Conservation (phyloP, 2,329 filamentous ascomycete species). For the Calonectria montana region DNA sequence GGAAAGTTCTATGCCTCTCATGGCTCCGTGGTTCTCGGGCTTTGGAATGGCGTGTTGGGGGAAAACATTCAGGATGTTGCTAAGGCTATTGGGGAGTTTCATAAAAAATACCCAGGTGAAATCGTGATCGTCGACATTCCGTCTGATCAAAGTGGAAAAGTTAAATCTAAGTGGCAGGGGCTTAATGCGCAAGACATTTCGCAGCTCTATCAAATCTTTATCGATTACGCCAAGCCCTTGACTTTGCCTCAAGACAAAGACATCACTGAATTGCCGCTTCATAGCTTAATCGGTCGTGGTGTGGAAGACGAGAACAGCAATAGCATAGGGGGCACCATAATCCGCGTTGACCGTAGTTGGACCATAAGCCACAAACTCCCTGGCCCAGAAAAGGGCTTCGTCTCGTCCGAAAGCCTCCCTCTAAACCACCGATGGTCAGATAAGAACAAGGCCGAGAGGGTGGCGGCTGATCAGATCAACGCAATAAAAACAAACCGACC, state of each 20-base stretch:
- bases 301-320: not conserved
- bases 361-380: constrained; percentile 32
- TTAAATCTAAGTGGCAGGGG: not conserved
- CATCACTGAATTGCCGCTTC: constrained; percentile 40
- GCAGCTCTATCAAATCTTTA: constrained; percentile 38
- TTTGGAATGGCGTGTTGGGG: constrained; percentile 41
- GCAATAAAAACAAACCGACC: constrained; percentile 25
- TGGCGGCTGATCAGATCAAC: constrained; percentile 38
- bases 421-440: constrained; percentile 39
- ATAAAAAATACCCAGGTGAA: constrained; percentile 44
- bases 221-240: constrained; percentile 34
- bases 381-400: constrained; percentile 42
- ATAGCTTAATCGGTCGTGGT: constrained; percentile 37
- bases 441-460: not conserved
- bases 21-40: constrained; percentile 20
- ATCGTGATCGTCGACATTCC: constrained; percentile 49
- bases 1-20: constrained; percentile 35
- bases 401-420: constrained; percentile 41
- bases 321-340: constrained; percentile 40
- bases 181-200: not conserved
- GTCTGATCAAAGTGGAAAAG: constrained; percentile 16
- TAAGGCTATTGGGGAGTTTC: constrained; percentile 44
- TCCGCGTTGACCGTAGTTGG: constrained; percentile 43
- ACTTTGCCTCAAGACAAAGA: constrained; percentile 37
- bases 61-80: constrained; percentile 43